These are phyloP conservation scores for Cutaneotrichosporon sp. DNA, from an alignment of 1,284 basidiomycete genomes.

Conservation along the genomic window DNA sequence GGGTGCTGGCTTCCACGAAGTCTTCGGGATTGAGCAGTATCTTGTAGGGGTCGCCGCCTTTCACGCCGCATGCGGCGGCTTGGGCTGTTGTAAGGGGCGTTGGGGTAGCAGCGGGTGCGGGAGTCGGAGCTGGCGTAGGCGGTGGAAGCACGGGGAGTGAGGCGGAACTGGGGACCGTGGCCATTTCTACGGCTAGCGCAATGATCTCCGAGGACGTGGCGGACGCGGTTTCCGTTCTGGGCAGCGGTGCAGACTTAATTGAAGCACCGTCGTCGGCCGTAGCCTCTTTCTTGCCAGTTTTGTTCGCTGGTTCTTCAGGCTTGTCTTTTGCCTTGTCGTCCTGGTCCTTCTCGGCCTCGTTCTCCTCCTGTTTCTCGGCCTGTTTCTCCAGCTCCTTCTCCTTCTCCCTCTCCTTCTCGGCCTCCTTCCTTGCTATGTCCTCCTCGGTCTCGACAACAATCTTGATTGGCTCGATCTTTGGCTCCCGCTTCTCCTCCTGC, in stretches of 20 bases:
- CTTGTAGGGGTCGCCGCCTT: constrained; percentile 34
- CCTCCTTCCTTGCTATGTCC: background rate
- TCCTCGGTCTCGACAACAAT: constrained; percentile 5
- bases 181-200: background rate
- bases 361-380: background rate
- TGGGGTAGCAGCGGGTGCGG: background rate
- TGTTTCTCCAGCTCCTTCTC: background rate
- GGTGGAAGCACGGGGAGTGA: background rate
- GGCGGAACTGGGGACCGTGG: background rate
- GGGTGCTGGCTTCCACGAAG: constrained; percentile 65
- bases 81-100: background rate
- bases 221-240: background rate
- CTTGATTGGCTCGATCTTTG: constrained; percentile 19
- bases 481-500: constrained; percentile 59
- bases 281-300: background rate
- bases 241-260: background rate
- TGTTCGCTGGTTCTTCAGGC: background rate
- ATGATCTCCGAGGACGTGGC: background rate
- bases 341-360: background rate
- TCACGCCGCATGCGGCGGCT: no score
- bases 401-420: background rate
- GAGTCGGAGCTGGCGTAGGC: background rate
- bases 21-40: constrained; percentile 46
- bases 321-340: background rate
- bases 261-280: background rate